Evolutionary conservation across 306 rosid species (phyloP), one percentile per base, ranked within the genome.

Genomic region (Casuarina cunninghamiana): DNA sequence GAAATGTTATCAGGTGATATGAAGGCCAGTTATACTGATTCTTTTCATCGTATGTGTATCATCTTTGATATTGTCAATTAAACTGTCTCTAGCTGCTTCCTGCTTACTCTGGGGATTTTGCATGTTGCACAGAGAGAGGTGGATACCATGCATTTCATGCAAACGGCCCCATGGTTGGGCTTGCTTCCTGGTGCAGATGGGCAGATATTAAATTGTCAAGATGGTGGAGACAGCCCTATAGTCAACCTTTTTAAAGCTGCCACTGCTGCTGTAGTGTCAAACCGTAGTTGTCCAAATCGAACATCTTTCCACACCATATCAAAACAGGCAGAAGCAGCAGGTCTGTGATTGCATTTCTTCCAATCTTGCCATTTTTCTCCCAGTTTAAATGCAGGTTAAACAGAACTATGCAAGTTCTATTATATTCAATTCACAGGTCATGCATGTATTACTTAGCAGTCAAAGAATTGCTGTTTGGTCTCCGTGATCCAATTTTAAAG

Each of bases 261-360:
- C 37, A 85, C 95, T 76, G 77, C 89, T 86, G 93, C 95, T 45
- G 86, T 91, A 82, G 87, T 85, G 75, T 89, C 97, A 61, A 89
- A 77, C 76, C 92, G 90, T 45, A 91, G 85, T 19, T 92, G 92
- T 73, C 88, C 87, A 71, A 87, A 88, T 78, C 95, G 92, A 57
- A 43, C 85, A 48, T 91, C 97, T 79, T 95, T 90, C 90, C 90
- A 84, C 69, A 89, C 88, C 80, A 75, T 95, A 86, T 88, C 98
- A 72, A 95, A 95, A 80, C 98, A 95, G 84, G 97, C 97, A 74
- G 98, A 95, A 89, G 98, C 98, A 83, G 97, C 98, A 84, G 98
- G 98, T 95, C 53, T 79, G 77, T 55, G 73, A 75, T 75, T 85
- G 37, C 19, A 44, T 26, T 21, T 39, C 73, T 21, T 71, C 0